Evolutionary conservation across 139 green algal genomes (phyloP), one percentile per base, ranked within the genome.

Genomic region (Pleodorina starrii): DNA sequence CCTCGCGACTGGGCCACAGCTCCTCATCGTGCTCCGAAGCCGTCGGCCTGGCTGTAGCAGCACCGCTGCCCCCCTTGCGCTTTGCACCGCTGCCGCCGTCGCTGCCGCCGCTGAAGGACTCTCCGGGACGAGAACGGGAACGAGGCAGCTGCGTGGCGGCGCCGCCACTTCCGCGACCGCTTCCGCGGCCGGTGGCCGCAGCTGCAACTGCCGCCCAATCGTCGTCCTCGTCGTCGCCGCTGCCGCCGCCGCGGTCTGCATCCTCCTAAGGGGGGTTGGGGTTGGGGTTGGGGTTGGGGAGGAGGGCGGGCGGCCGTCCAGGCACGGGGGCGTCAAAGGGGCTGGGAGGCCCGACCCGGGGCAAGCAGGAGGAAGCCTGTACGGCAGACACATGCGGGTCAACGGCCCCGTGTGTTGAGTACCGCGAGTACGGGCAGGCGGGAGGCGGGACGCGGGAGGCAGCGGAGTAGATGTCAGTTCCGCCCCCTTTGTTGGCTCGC

Each of bases 1-100:
- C 77, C 35, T 84, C 77, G 12, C 77, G 77, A 60, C 77, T 84
- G 35, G 77, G 77, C 77, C 77, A 84, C 11, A 84, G 77, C 32
- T 71, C 77, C 21, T 71, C 50, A 12, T 71, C 77, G 5, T 12
- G 54, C 9, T 66, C 6, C 54, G 54, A 2, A 5, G 54, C 9
- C 29, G 6, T 25, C 54, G 54, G 29, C 9, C 21, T 66, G 54
- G 54, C 54, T 66, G 54, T 12, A 66, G 54, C 54, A 66, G 21
- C 54, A 23, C n/a, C 78, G 51, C n/a, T 36, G 5, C n/a, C 54
- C 36, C 4, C 50, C 21, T 51, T 16, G 6, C 48, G 1, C 0
- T 2, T 27, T 16, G 36, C 50, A 17, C 74, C 74, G 44, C 23
- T 42, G 4, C 6, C 72, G 68, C 72, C 19, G 21, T 38, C 72